A percentile compares a stretch with the other conserved stretches of the same genome.
phyloP scores from a whole-genome alignment of 2,329 filamentous ascomycete genomes.

The Penicillium brasilianum region DNA sequence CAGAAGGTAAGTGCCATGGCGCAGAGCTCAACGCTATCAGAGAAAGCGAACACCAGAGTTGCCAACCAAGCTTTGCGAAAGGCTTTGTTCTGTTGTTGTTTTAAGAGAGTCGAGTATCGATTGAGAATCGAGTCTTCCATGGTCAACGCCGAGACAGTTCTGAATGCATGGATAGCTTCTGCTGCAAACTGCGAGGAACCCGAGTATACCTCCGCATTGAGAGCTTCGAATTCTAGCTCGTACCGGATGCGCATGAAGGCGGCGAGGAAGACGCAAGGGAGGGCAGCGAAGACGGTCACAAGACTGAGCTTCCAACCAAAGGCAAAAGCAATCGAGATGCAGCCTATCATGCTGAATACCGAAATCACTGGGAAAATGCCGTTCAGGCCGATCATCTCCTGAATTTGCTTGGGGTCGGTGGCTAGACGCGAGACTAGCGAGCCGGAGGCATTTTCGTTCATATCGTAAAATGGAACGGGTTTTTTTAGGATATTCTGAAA shows the following conservation, averaged over 20 bases:
- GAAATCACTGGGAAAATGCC: neutral
- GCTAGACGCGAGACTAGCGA: neutral
- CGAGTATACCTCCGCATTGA: neutral
- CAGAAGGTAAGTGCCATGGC: constrained; percentile 1
- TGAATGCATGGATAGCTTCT: neutral
- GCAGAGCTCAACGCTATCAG: neutral
- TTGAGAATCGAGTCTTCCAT: neutral
- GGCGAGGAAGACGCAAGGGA: neutral
- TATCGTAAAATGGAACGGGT: neutral
- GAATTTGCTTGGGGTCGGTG: neutral
- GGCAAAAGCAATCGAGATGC: neutral
- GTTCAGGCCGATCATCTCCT: neutral
- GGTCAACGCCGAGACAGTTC: neutral
- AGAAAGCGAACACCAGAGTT: neutral
- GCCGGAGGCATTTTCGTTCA: constrained; percentile 4
- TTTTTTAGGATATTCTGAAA: neutral
- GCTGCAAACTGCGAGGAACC: neutral
- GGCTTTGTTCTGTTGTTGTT: neutral
- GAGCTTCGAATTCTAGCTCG: neutral
- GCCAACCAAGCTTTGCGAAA: neutral
- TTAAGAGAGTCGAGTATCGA: neutral
- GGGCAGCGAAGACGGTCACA: neutral
- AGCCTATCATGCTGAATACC: neutral
- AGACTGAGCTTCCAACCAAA: constrained; percentile 3
- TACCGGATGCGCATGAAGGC: constrained; percentile 1